A percentile compares a stretch with the other conserved stretches of the same genome.
These are phyloP conservation scores for Phytopythium oedochilum DNA, from an alignment of 352 stramenopile genomes.

Conservation along the genomic window DNA sequence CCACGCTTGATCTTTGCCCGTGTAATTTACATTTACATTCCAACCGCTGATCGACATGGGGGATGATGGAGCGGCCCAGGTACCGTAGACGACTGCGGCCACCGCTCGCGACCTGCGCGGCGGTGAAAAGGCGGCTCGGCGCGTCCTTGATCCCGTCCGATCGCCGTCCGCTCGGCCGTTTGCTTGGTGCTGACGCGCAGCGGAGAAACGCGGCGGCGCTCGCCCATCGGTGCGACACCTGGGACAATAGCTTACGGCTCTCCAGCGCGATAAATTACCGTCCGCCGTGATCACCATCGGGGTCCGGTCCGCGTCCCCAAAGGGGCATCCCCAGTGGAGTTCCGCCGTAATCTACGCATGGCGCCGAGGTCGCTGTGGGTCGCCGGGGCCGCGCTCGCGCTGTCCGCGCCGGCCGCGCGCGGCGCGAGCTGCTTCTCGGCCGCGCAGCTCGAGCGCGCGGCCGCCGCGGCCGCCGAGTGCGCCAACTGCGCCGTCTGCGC, in stretches of 20 bases:
- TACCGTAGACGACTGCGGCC: too few relatives aligned
- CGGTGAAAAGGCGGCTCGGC: too few relatives aligned
- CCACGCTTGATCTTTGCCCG: background rate
- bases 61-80: too few relatives aligned
- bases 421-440: background rate
- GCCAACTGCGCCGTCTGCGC: background rate
- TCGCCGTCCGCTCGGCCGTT: too few relatives aligned
- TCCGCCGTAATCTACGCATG: background rate
- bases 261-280: background rate
- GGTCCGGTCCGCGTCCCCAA: too few relatives aligned
- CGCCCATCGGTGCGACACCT: too few relatives aligned
- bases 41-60: too few relatives aligned
- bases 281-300: background rate
- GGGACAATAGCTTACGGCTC: background rate
- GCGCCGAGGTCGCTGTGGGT: background rate
- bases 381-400: background rate
- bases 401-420: background rate
- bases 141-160: too few relatives aligned
- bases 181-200: too few relatives aligned
- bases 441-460: background rate
- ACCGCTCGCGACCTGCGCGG: too few relatives aligned
- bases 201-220: too few relatives aligned
- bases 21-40: too few relatives aligned
- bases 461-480: background rate
- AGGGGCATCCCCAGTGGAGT: background rate